phyloP scores from a whole-genome alignment of 2,329 filamentous ascomycete species.

The Podosphaera fusca region DNA sequence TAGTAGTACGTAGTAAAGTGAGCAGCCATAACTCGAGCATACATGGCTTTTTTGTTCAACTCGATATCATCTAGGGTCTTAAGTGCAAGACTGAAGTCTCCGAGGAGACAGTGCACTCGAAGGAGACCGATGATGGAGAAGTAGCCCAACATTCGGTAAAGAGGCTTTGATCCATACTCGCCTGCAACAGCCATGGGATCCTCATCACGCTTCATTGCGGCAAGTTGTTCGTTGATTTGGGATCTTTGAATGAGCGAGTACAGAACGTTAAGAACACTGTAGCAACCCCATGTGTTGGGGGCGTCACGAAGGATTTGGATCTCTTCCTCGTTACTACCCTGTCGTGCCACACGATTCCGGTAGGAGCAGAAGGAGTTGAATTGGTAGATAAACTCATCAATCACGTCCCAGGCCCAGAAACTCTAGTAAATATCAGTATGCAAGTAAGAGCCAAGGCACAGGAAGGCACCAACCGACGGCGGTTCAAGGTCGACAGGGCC shows the following conservation, averaged over 20 bases:
- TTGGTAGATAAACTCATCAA: conserved; percentile 99
- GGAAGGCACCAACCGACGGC: conserved; percentile 51
- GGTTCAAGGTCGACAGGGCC: conserved; percentile 95
- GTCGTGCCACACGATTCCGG: conserved; percentile 70
- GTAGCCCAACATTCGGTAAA: conserved; percentile 97
- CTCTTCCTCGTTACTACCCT: conserved; percentile 74
- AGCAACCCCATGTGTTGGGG: conserved; percentile 98
- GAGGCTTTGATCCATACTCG: conserved; percentile 79
- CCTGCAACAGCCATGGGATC: conserved; percentile 72
- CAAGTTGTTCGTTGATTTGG: conserved; percentile 93
- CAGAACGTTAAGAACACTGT: conserved; percentile 95
- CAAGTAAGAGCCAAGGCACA: background rate
- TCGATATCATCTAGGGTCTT: conserved; percentile 99
- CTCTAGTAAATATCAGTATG: conserved; percentile 32
- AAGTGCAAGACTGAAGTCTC: conserved; percentile 91
- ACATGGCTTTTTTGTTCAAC: conserved; percentile 99
- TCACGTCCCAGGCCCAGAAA: conserved; percentile 99
- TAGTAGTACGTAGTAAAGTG: conserved; percentile 99
- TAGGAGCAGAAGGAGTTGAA: conserved; percentile 99
- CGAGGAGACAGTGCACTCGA: conserved; percentile 84
- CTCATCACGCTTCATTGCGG: conserved; percentile 82
- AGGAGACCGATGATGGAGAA: conserved; percentile 97
- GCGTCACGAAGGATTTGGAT: conserved; percentile 79
- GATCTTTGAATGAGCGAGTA: conserved; percentile 98
- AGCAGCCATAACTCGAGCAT: conserved; percentile 95